Percentiles rank a stretch among this genome's conserved stretches.
phyloP scores from a whole-genome alignment of 208 protist genomes.

The Acanthamoeba royreba region DNA sequence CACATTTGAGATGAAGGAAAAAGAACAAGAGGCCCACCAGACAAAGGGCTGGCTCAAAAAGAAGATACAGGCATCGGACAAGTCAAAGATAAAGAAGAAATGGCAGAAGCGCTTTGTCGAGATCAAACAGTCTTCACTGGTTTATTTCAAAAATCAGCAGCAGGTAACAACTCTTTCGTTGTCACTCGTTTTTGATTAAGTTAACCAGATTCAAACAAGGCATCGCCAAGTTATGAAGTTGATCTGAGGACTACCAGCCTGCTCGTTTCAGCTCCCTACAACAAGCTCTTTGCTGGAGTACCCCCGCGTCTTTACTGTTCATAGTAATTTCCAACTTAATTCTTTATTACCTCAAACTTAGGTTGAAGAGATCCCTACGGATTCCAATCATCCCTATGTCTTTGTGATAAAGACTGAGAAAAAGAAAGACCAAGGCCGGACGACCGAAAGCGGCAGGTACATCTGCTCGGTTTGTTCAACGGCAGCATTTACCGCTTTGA shows the following conservation, averaged over 20 bases:
- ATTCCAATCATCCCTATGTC: background rate
- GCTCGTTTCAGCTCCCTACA: background rate
- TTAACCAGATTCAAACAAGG: background rate
- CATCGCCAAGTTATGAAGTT: background rate
- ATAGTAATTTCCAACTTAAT: background rate
- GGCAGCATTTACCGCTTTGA: background rate
- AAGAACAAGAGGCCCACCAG: background rate
- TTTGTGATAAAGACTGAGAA: background rate
- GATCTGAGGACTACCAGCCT: background rate
- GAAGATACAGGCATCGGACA: background rate
- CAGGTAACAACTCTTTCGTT: background rate
- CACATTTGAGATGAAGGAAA: background rate
- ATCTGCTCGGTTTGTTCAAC: background rate
- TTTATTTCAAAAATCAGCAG: background rate
- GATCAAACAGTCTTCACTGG: background rate
- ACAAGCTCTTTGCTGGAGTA: background rate
- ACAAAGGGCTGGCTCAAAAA: background rate
- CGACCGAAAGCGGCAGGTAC: background rate
- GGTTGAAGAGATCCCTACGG: background rate
- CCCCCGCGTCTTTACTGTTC: background rate
- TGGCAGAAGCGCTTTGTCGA: background rate
- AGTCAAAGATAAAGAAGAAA: background rate
- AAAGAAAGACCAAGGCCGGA: background rate
- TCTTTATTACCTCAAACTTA: background rate
- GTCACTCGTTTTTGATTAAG: background rate